Conservation (phyloP, 768 basidiomycete genomes). For the Kwoniella shandongensis region DNA sequence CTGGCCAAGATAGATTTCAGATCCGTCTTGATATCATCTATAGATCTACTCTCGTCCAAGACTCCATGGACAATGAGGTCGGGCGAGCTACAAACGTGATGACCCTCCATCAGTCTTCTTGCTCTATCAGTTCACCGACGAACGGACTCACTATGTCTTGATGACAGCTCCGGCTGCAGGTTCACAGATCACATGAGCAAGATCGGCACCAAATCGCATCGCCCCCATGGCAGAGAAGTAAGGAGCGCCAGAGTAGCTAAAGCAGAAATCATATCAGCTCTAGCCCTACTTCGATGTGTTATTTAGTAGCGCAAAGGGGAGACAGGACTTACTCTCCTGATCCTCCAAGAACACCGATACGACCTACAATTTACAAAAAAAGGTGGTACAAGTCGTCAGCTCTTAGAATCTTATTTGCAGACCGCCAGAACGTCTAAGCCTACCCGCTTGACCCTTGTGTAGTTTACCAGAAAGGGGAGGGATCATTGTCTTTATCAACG, state of each 20-base stretch:
- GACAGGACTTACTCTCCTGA: constrained; percentile 72
- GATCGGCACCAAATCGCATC: constrained; percentile 82
- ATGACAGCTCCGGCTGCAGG: constrained; percentile 88
- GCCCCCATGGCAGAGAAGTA: constrained; percentile 93
- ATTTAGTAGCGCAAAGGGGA: background rate
- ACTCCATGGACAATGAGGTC: constrained; percentile 98
- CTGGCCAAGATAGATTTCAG: constrained; percentile 69
- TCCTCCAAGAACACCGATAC: constrained; percentile 91
- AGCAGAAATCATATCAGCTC: background rate
- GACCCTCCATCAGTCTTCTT: no score
- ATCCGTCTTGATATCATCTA: constrained; percentile 49
- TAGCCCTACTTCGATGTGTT: background rate
- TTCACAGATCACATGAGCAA: constrained; percentile 96
- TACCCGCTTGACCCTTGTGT: constrained; percentile 93
- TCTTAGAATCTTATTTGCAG: background rate
- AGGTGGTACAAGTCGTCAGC: background rate
- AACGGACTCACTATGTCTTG: constrained; percentile 72
- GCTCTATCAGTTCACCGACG: background rate
- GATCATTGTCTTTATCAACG: constrained; percentile 74
- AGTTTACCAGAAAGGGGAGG: constrained; percentile 84
- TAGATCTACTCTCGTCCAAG: constrained; percentile 67
- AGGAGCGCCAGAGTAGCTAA: constrained; percentile 92
- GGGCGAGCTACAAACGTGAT: constrained; percentile 32
- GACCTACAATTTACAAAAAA: constrained; percentile 57
- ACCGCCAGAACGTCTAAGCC: constrained; percentile 32